Evolutionary conservation across 768 basidiomycete species (phyloP).

Genomic region (Collybiopsis luxurians): DNA sequence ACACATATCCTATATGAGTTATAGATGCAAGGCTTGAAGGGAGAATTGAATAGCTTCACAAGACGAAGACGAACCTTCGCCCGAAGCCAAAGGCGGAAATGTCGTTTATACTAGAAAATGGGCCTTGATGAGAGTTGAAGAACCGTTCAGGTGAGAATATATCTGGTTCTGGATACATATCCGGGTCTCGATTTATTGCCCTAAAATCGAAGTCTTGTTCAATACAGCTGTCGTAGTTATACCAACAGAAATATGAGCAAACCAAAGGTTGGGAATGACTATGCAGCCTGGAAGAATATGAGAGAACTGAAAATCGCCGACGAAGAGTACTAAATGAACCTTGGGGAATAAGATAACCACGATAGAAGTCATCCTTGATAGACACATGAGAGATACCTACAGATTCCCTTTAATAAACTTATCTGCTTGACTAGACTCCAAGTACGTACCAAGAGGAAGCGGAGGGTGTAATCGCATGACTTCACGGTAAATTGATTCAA

Average conservation of each 20-base stretch:
- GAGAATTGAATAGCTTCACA: too few species aligned
- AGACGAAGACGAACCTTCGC: constrained; percentile 7
- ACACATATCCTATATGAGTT: not conserved
- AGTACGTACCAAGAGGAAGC: not conserved
- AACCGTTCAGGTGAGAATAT: not conserved
- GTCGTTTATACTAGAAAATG: not conserved
- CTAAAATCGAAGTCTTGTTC: not conserved
- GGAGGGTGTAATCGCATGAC: not conserved
- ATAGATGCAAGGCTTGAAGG: not conserved
- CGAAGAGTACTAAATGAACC: too few species aligned
- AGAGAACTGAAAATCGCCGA: too few species aligned
- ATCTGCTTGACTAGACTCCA: too few species aligned
- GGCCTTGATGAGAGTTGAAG: not conserved
- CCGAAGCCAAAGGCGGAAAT: constrained; percentile 14
- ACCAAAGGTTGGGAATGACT: constrained; percentile 15
- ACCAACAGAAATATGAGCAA: not conserved
- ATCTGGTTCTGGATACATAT: constrained; percentile 7
- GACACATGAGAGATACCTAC: constrained; percentile 18
- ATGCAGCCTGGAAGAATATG: constrained; percentile 13
- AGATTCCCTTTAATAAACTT: not conserved
- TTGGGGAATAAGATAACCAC: constrained; percentile 23
- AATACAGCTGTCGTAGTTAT: too few species aligned
- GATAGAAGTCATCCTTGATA: constrained; percentile 24
- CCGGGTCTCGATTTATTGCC: constrained; percentile 9
- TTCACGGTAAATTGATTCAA: not conserved